Evolutionary conservation across 495 filamentous ascomycete species (phyloP).

Genomic region (Hypoxylon subgilvum): DNA sequence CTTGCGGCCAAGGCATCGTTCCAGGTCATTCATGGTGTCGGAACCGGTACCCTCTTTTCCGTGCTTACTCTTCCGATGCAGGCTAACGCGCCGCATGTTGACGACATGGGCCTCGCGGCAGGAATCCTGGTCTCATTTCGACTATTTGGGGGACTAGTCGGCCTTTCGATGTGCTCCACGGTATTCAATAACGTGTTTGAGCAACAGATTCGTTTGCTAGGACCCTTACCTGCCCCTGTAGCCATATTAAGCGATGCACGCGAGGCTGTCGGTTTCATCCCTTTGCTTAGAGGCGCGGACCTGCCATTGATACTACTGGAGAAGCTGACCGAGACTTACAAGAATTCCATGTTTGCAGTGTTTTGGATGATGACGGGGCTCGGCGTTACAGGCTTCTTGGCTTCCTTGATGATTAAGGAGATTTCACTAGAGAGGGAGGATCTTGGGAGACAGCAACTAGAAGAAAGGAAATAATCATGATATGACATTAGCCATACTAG

Average conservation of each 20-base stretch:
- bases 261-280: slow-evolving; percentile 13
- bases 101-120: slow-evolving; percentile 43
- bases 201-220: background rate
- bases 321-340: too few species aligned
- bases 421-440: too few species aligned
- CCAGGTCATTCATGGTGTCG: slow-evolving; percentile 30
- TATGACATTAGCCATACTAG: too few species aligned
- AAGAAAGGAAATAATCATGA: too few species aligned
- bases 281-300: background rate
- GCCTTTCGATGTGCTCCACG: slow-evolving; percentile 39
- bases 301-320: too few species aligned
- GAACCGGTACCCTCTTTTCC: slow-evolving; percentile 29
- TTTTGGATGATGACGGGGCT: too few species aligned
- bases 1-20: too few species aligned
- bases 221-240: background rate
- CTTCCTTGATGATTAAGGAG: too few species aligned
- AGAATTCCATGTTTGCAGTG: too few species aligned
- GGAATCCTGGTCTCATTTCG: slow-evolving; percentile 43
- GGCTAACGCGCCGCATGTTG: slow-evolving; percentile 35
- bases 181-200: slow-evolving; percentile 30
- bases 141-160: slow-evolving; percentile 46
- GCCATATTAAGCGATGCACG: background rate
- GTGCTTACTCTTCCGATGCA: slow-evolving; percentile 34
- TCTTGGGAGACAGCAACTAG: too few species aligned
- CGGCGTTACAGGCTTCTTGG: too few species aligned